Evolutionary conservation across 2,329 filamentous ascomycete genomes (phyloP).

Genomic region (Arthrinium puccinioides): DNA sequence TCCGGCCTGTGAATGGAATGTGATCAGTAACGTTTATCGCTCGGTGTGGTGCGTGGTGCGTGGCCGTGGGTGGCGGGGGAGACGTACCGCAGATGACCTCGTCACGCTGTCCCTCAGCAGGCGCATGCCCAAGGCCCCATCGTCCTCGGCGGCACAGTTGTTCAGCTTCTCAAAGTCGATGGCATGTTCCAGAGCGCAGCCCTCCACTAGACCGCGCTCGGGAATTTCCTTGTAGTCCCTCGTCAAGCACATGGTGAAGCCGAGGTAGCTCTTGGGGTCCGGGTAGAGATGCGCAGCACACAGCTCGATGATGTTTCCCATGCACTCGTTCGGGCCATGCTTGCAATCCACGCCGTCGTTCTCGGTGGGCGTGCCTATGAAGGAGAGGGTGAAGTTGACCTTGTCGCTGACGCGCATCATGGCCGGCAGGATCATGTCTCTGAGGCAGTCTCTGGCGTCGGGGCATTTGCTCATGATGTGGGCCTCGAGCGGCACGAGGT

Average conservation of each 20-base stretch:
- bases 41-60: not conserved
- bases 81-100: constrained; percentile 50
- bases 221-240: constrained; percentile 73
- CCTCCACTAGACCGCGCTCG: constrained; percentile 66
- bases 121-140: constrained; percentile 62
- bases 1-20: constrained; percentile 37
- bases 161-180: constrained; percentile 79
- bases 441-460: constrained; percentile 79
- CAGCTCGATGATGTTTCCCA: constrained; percentile 91
- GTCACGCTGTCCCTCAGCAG: constrained; percentile 62
- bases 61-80: constrained; percentile 1
- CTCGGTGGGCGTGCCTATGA: constrained; percentile 72
- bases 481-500: constrained; percentile 71
- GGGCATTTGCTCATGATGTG: constrained; percentile 98
- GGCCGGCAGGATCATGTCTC: constrained; percentile 71
- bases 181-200: constrained; percentile 86
- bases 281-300: constrained; percentile 80
- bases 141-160: constrained; percentile 69
- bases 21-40: constrained; percentile 3
- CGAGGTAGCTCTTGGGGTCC: constrained; percentile 79
- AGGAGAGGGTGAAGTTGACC: constrained; percentile 86
- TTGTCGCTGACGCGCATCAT: constrained; percentile 79
- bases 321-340: constrained; percentile 82
- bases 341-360: constrained; percentile 82
- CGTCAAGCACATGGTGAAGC: constrained; percentile 87